Base-by-base conservation (phyloP, 768 basidiomycete genomes). In the Serpula lacrymans region DNA sequence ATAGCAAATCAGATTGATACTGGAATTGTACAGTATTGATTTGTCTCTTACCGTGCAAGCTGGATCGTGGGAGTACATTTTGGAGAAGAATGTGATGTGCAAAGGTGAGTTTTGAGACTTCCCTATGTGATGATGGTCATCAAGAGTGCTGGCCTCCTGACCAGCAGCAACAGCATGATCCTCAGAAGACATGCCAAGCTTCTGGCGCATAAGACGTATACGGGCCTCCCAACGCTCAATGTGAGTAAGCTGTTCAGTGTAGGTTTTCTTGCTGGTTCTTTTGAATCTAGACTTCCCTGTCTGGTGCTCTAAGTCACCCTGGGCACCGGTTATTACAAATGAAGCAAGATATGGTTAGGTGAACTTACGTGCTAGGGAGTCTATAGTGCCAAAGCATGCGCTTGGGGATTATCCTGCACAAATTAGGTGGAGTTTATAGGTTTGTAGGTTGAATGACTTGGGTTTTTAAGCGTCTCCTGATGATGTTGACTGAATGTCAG, bases 351-450 rank as follows among this genome's bases (percentile, higher is more conserved):
- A n/a, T n/a, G n/a, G n/a, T n/a, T n/a, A n/a, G n/a, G 29, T 17
- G 6, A 34, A 45, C 43, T 17, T 20, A 70, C 67, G 1, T 50
- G 25, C 28, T 64, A 54, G 2, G 63, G 45, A 47, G 34, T 70
- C 66, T 2, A 59, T 61, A 6, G 65, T 61, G 0, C 70, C 64
- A 42, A 55, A 59, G 0, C 2, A 5, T 0, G 21, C 8, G 70
- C 66, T 0, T 34, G 31, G 0, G 28, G 13, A 1, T 49, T 37
- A 30, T 67, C 64, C 33, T 70, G 40, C 58, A 1, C 59, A 62
- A 0, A 72, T 34, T 0, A 57, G 47, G 46, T 68, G 65, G 0
- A 52, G 26, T 34, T 70, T 72, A 43, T 57, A 60, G 5, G 61
- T 69, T 24, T 40, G 32, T 18, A 48, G 37, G 18, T 48, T 48